Evolutionary conservation across 208 protist species (phyloP), one percentile per base, ranked within the genome.

Genomic region (Leishmania guyanensis): DNA sequence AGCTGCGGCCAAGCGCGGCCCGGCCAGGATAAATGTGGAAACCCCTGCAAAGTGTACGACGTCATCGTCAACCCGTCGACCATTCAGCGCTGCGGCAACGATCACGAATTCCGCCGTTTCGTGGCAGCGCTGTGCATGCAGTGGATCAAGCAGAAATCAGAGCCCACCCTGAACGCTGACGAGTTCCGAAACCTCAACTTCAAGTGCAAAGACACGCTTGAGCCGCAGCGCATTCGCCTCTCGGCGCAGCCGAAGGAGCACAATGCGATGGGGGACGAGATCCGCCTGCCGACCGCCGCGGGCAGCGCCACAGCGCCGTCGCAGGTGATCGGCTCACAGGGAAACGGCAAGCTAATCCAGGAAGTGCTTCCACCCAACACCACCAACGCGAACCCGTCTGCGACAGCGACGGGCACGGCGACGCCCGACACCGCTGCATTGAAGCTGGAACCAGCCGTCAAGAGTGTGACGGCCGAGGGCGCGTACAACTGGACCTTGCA

Each of bases 1-100:
- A 97, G 93, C 87, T 97, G 93, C 74, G 93, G 95, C 9, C 89
- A 92, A 78, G 92, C 93, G n/a, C 85, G 92, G 22, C 86, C 93
- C 1, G 93, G 92, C 26, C 86, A 83, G 77, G 95, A 98, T 84
- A 98, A 98, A 86, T 87, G 86, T 39, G 93, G 94, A 29, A 91
- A 90, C 74, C 87, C 90, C 79, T 97, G 93, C 84, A 96, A 96
- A 66, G 95, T 97, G 68, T 98, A 98, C 86, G 95, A 98, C 80
- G 94, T 98, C 26, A 92, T 97, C 83, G 94, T 97, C 16, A 97
- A 97, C 84, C 93, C 94, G 12, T 75, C 83, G 43, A 97, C 95
- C 10, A 81, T 98, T 33, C 64, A 85, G 64, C 89, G 93, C 29
- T 96, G 93, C 72, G 70, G 81, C 8, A 66, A 89, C 62, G 95